phyloP scores from a whole-genome alignment of 2,329 filamentous ascomycete species.

The Stachybotrys echinatus region DNA sequence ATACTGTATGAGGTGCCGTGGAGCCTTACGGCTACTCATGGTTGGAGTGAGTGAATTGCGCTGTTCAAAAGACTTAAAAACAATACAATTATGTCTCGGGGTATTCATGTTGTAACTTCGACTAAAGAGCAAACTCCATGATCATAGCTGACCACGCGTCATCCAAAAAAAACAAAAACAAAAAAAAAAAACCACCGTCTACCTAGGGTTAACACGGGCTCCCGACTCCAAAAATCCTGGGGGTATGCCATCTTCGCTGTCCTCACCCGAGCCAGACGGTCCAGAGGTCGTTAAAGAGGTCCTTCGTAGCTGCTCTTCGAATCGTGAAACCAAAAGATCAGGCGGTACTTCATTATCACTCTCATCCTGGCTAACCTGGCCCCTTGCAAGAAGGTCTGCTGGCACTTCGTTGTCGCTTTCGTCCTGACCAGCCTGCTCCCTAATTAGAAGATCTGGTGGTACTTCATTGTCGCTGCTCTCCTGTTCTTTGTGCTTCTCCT shows the following conservation, averaged over 20 bases:
- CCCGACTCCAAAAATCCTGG: slow-evolving; percentile 37
- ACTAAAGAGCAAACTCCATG: neutral
- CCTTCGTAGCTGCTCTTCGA: slow-evolving; percentile 15
- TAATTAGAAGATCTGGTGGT: slow-evolving; percentile 10
- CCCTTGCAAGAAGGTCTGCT: neutral
- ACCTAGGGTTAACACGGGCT: neutral
- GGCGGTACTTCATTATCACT: slow-evolving; percentile 38
- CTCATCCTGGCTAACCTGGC: slow-evolving; percentile 13
- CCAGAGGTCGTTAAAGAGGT: neutral
- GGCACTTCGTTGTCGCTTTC: neutral
- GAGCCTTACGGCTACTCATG: too few species aligned
- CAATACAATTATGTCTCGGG: too few species aligned
- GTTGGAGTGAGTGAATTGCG: too few species aligned
- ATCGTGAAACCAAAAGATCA: slow-evolving; percentile 30
- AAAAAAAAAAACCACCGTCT: neutral
- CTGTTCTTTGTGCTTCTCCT: too few species aligned
- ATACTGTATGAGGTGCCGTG: too few species aligned
- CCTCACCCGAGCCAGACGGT: slow-evolving; percentile 13
- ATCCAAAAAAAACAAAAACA: too few species aligned
- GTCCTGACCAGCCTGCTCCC: slow-evolving; percentile 1
- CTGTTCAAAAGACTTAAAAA: too few species aligned
- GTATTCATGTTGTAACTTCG: neutral
- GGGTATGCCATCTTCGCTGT: slow-evolving; percentile 45
- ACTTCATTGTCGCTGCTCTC: slow-evolving; percentile 16
- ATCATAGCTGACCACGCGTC: neutral